These are phyloP conservation scores for Stellera chamaejasme DNA, from an alignment of 345 rosid genomes.

Conservation along the genomic window DNA sequence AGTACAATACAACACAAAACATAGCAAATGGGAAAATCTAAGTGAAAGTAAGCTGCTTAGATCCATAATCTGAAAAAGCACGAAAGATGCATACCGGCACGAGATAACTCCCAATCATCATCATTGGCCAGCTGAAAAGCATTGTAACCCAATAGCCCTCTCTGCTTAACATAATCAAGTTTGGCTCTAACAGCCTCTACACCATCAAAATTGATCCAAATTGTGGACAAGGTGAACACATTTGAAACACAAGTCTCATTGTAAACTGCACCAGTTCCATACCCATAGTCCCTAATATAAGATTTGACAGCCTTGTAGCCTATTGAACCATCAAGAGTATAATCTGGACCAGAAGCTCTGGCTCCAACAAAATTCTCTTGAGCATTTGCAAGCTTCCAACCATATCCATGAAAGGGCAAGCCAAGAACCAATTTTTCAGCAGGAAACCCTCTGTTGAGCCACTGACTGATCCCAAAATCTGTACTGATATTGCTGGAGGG, in stretches of 20 bases:
- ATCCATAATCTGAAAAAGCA: too few species aligned
- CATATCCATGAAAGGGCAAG: slow-evolving; percentile 24
- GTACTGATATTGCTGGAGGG: slow-evolving; percentile 6
- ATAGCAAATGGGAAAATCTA: too few species aligned
- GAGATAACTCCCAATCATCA: slow-evolving; percentile 37
- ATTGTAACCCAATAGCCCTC: slow-evolving; percentile 27
- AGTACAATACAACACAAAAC: too few species aligned
- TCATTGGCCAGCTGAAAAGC: slow-evolving; percentile 31
- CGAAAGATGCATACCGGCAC: slow-evolving; percentile 2
- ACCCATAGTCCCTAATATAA: slow-evolving; percentile 16
- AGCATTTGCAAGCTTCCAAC: slow-evolving; percentile 14
- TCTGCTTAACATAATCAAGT: slow-evolving; percentile 27
- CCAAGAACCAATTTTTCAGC: slow-evolving; percentile 19
- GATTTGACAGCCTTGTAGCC: slow-evolving; percentile 22
- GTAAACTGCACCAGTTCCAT: slow-evolving; percentile 18
- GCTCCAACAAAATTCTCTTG: slow-evolving; percentile 11
- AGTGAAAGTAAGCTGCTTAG: too few species aligned
- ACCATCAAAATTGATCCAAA: slow-evolving; percentile 40
- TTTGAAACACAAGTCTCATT: slow-evolving; percentile 28
- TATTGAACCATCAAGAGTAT: slow-evolving; percentile 14
- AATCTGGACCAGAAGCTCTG: slow-evolving; percentile 14
- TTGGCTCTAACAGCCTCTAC: slow-evolving; percentile 25
- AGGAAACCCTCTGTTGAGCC: slow-evolving; percentile 18
- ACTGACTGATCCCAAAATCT: slow-evolving; percentile 11
- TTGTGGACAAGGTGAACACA: slow-evolving; percentile 10